Conservation (phyloP, 371 early-diverging fungal genomes). For the Rhizopus delemar region DNA sequence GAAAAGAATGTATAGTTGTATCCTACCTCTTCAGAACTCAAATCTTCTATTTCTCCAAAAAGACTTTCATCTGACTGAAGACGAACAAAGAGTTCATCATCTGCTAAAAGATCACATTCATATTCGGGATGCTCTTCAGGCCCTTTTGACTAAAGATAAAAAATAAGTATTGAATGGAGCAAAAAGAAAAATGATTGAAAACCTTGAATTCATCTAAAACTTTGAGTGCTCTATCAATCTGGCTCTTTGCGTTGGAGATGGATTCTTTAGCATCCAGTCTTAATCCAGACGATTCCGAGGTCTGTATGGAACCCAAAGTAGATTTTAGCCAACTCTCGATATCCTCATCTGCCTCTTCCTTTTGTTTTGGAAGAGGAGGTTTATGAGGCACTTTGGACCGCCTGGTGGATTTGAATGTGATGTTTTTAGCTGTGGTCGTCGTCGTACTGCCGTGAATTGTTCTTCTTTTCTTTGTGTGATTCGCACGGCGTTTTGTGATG, state of each 20-base stretch:
- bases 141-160: slow-evolving; percentile 14
- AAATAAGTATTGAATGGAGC: background rate
- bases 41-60: slow-evolving; percentile 25
- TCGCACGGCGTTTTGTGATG: slow-evolving; percentile 11
- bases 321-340: slow-evolving; percentile 25
- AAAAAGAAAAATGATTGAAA: background rate
- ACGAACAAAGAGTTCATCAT: slow-evolving; percentile 26
- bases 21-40: background rate
- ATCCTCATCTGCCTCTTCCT: slow-evolving; percentile 12
- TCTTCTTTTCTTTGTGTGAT: slow-evolving; percentile 22
- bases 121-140: slow-evolving; percentile 13
- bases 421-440: slow-evolving; percentile 27
- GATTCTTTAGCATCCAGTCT: slow-evolving; percentile 43
- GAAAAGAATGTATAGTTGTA: background rate
- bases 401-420: slow-evolving; percentile 28
- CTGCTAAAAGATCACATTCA: slow-evolving; percentile 24
- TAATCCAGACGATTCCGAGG: slow-evolving; percentile 24
- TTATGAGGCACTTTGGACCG: slow-evolving; percentile 25
- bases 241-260: slow-evolving; percentile 55
- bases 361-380: background rate
- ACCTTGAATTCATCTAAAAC: slow-evolving; percentile 49
- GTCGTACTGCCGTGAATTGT: slow-evolving; percentile 14
- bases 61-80: slow-evolving; percentile 26
- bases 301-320: slow-evolving; percentile 22
- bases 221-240: slow-evolving; percentile 52